A percentile compares a stretch with the other conserved stretches of the same genome.
Evolutionary conservation across 2,329 filamentous ascomycete genomes (phyloP).

Genomic region (Ceratocystis smalleyi): DNA sequence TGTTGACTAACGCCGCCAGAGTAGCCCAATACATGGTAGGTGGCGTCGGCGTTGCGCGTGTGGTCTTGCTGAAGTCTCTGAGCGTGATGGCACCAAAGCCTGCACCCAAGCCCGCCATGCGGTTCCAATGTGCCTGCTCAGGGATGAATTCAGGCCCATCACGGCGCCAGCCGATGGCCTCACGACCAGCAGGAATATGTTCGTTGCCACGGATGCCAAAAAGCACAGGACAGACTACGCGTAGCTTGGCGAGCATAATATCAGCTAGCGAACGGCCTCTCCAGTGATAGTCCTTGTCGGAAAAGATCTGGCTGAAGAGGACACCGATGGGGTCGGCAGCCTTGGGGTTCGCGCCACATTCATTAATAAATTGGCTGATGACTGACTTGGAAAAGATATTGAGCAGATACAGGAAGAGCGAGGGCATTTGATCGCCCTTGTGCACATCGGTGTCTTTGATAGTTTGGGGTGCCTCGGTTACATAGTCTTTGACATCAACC

Average conservation of each 20-base stretch:
- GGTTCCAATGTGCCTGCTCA: slow-evolving; percentile 61
- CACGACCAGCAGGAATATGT: slow-evolving; percentile 50
- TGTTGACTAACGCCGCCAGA: slow-evolving; percentile 61
- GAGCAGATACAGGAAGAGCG: slow-evolving; percentile 57
- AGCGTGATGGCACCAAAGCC: slow-evolving; percentile 74
- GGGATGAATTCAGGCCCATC: slow-evolving; percentile 44
- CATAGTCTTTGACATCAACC: slow-evolving; percentile 40
- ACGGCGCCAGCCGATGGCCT: slow-evolving; percentile 58
- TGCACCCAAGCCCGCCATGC: slow-evolving; percentile 68
- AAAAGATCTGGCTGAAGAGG: slow-evolving; percentile 59
- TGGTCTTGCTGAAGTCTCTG: slow-evolving; percentile 60
- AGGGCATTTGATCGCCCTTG: slow-evolving; percentile 42
- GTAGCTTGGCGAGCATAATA: slow-evolving; percentile 73
- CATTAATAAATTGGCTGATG: slow-evolving; percentile 52
- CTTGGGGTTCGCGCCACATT: slow-evolving; percentile 47
- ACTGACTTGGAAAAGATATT: slow-evolving; percentile 62
- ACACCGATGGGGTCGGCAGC: slow-evolving; percentile 68
- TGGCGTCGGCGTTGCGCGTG: slow-evolving; percentile 57
- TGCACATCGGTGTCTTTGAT: slow-evolving; percentile 32
- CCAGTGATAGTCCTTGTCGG: slow-evolving; percentile 49
- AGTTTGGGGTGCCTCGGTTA: slow-evolving; percentile 32
- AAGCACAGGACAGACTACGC: slow-evolving; percentile 64
- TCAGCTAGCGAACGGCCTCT: slow-evolving; percentile 56
- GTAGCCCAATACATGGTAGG: slow-evolving; percentile 70
- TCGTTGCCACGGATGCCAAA: slow-evolving; percentile 72